Evolutionary conservation across 805 yeast genomes (phyloP).

Genomic region (Barnettozyma sp.): DNA sequence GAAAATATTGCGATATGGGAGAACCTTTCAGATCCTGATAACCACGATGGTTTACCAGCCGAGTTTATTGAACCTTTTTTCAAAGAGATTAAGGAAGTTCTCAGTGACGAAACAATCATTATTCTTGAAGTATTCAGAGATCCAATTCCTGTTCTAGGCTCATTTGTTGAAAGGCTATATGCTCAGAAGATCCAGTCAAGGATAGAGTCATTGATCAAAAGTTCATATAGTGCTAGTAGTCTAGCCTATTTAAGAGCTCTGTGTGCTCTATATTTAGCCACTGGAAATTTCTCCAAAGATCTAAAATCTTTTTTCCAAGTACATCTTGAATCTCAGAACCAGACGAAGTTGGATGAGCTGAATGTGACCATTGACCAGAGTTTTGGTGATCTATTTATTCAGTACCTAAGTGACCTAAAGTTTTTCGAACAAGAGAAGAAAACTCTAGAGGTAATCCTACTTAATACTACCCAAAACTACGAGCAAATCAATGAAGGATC

Average conservation of each 20-base stretch:
- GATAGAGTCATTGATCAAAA: slow-evolving; percentile 50
- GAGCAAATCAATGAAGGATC: slow-evolving; percentile 28
- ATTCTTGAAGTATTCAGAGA: slow-evolving; percentile 68
- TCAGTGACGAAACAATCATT: slow-evolving; percentile 65
- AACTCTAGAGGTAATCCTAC: slow-evolving; percentile 41
- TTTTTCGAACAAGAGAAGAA: slow-evolving; percentile 71
- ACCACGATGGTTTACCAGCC: slow-evolving; percentile 42
- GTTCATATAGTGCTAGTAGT: slow-evolving; percentile 54
- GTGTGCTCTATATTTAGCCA: slow-evolving; percentile 54
- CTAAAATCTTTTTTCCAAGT: slow-evolving; percentile 51
- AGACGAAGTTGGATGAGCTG: slow-evolving; percentile 31
- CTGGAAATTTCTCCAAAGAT: slow-evolving; percentile 55
- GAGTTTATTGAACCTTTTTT: slow-evolving; percentile 45
- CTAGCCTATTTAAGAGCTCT: slow-evolving; percentile 72
- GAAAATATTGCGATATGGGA: slow-evolving; percentile 51
- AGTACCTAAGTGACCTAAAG: slow-evolving; percentile 55
- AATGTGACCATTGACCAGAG: slow-evolving; percentile 58
- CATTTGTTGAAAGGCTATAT: slow-evolving; percentile 68
- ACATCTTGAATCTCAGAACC: slow-evolving; percentile 37
- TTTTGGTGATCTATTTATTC: slow-evolving; percentile 64
- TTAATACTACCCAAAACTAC: slow-evolving; percentile 27
- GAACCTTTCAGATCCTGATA: slow-evolving; percentile 52
- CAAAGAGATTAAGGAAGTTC: slow-evolving; percentile 49
- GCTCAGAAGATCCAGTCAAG: slow-evolving; percentile 61
- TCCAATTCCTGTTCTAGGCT: slow-evolving; percentile 56